Conservation (phyloP, 2,329 filamentous ascomycete genomes). For the Cladosporium sphaerospermum region DNA sequence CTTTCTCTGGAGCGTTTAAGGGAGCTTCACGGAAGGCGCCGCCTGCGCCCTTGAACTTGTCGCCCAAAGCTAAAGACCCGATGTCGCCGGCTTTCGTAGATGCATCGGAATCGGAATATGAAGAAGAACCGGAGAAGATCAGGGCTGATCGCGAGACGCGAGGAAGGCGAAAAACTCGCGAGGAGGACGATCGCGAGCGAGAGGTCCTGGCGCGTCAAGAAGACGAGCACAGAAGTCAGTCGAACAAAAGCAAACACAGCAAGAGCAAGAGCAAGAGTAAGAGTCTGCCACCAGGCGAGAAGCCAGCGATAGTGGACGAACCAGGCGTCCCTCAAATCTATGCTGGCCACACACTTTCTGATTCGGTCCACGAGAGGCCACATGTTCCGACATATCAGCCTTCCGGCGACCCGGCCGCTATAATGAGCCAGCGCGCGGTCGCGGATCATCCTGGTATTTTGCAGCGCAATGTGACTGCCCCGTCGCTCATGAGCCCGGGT, state of each 20-base stretch:
- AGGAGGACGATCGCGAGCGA: conserved; percentile 77
- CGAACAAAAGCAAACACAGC: conserved; percentile 63
- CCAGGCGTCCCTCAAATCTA: neutral
- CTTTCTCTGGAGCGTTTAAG: conserved; percentile 18
- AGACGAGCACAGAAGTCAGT: conserved; percentile 65
- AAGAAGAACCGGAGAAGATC: conserved; percentile 57
- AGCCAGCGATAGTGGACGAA: neutral
- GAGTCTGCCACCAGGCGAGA: conserved; percentile 20
- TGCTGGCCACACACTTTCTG: neutral
- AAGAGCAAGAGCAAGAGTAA: conserved; percentile 38
- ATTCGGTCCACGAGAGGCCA: neutral
- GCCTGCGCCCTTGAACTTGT: conserved; percentile 75
- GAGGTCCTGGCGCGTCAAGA: conserved; percentile 58
- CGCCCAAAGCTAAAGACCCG: conserved; percentile 20
- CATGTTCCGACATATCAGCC: conserved; percentile 18
- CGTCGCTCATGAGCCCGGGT: conserved; percentile 56
- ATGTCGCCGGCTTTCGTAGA: conserved; percentile 36
- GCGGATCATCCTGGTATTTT: conserved; percentile 21
- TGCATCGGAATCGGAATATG: conserved; percentile 77
- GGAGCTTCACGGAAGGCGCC: conserved; percentile 64
- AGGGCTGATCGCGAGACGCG: conserved; percentile 38
- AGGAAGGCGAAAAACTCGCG: conserved; percentile 75
- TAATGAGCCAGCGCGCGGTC: conserved; percentile 23
- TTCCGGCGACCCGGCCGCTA: conserved; percentile 22
- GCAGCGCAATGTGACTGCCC: conserved; percentile 30